These are phyloP conservation scores for Boletus mariae DNA, from an alignment of 1,284 basidiomycete species.

Conservation along the genomic window DNA sequence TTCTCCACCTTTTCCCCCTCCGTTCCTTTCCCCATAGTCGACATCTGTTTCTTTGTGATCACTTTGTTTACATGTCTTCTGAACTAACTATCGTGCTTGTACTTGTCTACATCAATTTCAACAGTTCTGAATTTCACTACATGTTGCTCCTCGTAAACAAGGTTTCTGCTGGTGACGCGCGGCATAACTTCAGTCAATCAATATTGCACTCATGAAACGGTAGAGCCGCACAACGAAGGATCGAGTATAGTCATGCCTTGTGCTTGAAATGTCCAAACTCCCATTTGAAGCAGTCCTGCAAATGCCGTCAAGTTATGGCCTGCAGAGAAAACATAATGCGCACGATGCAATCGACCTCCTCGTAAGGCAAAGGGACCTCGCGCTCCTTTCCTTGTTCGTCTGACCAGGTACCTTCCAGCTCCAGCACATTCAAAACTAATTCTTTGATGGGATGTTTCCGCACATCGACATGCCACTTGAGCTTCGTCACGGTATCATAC, in stretches of 20 bases:
- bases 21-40: too few species aligned
- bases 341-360: conserved; percentile 60
- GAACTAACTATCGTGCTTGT: too few species aligned
- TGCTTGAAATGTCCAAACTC: conserved; percentile 58
- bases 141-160: too few species aligned
- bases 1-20: too few species aligned
- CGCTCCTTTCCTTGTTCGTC: conserved; percentile 27
- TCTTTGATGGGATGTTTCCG: conserved; percentile 78
- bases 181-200: too few species aligned
- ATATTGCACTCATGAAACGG: too few species aligned
- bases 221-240: not conserved
- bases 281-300: conserved; percentile 72
- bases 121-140: too few species aligned
- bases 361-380: conserved; percentile 50
- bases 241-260: conserved; percentile 1
- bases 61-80: too few species aligned
- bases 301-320: not conserved
- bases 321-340: conserved; percentile 25
- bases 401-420: conserved; percentile 50
- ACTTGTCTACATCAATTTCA: too few species aligned
- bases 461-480: conserved; percentile 85
- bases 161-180: too few species aligned
- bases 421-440: conserved; percentile 74
- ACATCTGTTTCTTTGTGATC: too few species aligned
- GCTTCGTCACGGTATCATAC: conserved; percentile 83